Conservation (phyloP, 768 basidiomycete species). For the Auricularia cornea region DNA sequence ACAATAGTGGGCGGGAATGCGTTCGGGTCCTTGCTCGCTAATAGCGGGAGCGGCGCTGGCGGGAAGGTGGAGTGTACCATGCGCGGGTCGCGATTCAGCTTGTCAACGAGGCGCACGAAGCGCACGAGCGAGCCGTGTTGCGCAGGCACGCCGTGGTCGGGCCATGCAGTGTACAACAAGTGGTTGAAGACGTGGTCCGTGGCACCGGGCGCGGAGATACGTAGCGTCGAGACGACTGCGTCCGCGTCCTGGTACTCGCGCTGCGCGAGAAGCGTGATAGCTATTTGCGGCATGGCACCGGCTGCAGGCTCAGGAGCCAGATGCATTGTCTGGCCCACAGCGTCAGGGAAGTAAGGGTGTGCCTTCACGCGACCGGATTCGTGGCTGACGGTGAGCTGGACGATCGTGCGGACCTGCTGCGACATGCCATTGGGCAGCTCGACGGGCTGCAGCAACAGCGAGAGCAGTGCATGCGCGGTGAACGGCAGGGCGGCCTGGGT, state of each 20-base stretch:
- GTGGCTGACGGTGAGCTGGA: slow-evolving; percentile 70
- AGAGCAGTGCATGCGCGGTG: slow-evolving; percentile 72
- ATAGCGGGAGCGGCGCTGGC: neutral
- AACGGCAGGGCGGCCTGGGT: slow-evolving; percentile 69
- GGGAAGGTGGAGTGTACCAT: slow-evolving; percentile 18
- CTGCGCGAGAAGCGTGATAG: slow-evolving; percentile 48
- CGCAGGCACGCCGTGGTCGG: slow-evolving; percentile 76
- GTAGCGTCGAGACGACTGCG: slow-evolving; percentile 54
- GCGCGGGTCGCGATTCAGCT: slow-evolving; percentile 42
- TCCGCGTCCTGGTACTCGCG: slow-evolving; percentile 44
- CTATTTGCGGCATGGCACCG: slow-evolving; percentile 44
- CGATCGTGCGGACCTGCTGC: slow-evolving; percentile 53
- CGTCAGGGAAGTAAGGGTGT: slow-evolving; percentile 63
- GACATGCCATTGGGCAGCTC: slow-evolving; percentile 19
- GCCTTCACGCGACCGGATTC: slow-evolving; percentile 69
- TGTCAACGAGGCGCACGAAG: slow-evolving; percentile 60
- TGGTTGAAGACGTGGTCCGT: slow-evolving; percentile 48
- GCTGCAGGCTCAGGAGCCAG: slow-evolving; percentile 31
- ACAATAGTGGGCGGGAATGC: slow-evolving; percentile 72
- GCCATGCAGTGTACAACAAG: slow-evolving; percentile 70
- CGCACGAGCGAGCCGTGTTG: slow-evolving; percentile 51
- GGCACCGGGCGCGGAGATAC: slow-evolving; percentile 25
- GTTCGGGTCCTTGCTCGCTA: slow-evolving; percentile 23
- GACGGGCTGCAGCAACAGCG: slow-evolving; percentile 46
- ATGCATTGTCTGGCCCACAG: slow-evolving; percentile 40